Evolutionary conservation across 176 grass and related monocot genomes (phyloP), one percentile per base, ranked within the genome.

Genomic region (Alopecurus myosuroides): DNA sequence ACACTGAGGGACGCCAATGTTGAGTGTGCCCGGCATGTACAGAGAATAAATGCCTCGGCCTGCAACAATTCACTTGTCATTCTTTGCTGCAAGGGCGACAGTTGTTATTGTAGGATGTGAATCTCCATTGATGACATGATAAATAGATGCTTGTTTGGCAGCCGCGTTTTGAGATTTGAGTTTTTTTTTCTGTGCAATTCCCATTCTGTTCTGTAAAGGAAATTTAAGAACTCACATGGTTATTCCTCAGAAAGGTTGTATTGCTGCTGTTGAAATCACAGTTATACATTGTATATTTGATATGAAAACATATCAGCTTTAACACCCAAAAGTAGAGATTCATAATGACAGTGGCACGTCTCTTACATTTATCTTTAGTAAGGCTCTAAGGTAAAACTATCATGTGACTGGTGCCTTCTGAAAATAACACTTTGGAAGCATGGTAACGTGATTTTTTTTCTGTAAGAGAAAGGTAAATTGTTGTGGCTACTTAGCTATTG

Each of bases 1-100:
- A 70, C 12, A 58, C 74, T 19, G n/a, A 57, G 56, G 79, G 45
- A 53, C 15, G 61, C 23, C 52, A 34, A 60, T 78, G 84, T 46
- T 78, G 15, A 78, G 9, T 12, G 28, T 3, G 8, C 41, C 65
- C 4, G 9, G 20, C 63, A 55, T 86, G 88, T 86, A 78, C 39
- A 81, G 79, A 77, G 14, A 55, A 80, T 17, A 58, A 23, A 67
- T 85, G 77, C 60, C 18, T 85, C 68, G 45, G 55, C 22, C n/a
- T 36, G 45, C 26, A 42, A 9, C 11, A 50, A 18, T 46, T 72
- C 11, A 36, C 26, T 44, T 80, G 63, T 40, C 39, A 83, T 61
- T 50, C 73, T 69, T 77, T 28, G 71, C 20, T 17, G 5, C 40
- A 83, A 61, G 73, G 62, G 23, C 45, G 35, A 28, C 40, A 31